Base-by-base conservation (phyloP, 1,284 basidiomycete genomes). In the Sporisorium exsertum region DNA sequence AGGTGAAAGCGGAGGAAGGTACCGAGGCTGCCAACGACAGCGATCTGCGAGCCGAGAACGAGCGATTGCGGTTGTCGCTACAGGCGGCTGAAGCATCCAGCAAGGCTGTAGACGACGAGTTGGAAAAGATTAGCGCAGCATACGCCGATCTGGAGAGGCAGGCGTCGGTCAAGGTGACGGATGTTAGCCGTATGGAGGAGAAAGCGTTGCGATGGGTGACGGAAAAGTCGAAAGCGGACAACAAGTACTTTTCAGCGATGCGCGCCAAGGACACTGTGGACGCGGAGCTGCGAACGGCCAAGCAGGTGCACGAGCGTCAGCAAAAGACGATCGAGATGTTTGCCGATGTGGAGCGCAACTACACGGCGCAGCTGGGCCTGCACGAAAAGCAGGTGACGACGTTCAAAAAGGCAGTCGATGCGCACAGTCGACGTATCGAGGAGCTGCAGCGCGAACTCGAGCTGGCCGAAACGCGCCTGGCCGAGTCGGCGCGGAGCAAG, bases 221-320 rank as follows among this genome's bases (percentile, higher is more conserved):
- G n/a, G 87, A 87, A 64, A 92, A 90, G 91, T 93, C 94, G 15
- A 97, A 96, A 87, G 91, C 93, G 22, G 95, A 98, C 81, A 97
- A 95, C 88, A 97, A 95, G 87, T 98, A 91, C 86, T 98, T 92
- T 85, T 90, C 93, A 27, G 91, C 92, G 6, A 94, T 96, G 92
- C 91, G 94, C 35, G 91, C 92, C 64, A 95, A 94, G 85, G 95
- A 97, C 72, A 91, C 92, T 3, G 86, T 92, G 6, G 92, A 94
- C 40, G 88, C 88, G 2, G 94, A 97, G 85, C 89, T 91, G 66
- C 92, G 93, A 84, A 90, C 89, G 37, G 86, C 92, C 24, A 86
- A 88, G 37, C 88, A 90, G 43, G 89, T 89, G 53, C 86, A 91
- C 18, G 94, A 95, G 82, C 93, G 93, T 78, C 94, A 95, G 82